Base-by-base conservation (phyloP, 2,329 filamentous ascomycete genomes). In the Cyclaneusma minus region DNA sequence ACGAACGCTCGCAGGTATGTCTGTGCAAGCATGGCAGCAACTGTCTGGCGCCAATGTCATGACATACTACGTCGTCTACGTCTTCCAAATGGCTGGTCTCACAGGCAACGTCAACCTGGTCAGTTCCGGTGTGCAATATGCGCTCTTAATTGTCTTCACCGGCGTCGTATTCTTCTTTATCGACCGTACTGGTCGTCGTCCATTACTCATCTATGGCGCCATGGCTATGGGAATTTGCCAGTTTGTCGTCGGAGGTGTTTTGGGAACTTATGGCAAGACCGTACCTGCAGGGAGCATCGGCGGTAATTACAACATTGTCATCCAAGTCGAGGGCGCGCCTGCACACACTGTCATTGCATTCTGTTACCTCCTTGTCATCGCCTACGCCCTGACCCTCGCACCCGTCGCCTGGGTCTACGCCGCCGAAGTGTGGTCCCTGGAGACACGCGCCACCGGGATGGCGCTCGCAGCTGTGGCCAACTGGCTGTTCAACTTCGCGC, bases 371-470 rank as follows among this genome's bases (percentile, higher is more conserved):
- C 58, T 76, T 31, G 66, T 74, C 39, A 58, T 73, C 37, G 55
- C 70, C 35, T 76, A 76, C 42, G 63, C 66, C 2, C 52, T 73
- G n/a, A 75, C 68, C 0, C 57, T 71, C 11, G 70, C 68, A 0
- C 68, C 69, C 1, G 64, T 72, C 3, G 66, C 62, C 28, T 76
- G 71, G 70, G 61, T 75, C 22, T 77, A 78, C 37, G 64, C 66
- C 0, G 64, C 68, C 10, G 72, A 78, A 45, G 63, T 73, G 3
- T 74, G 64, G 62, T 68, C 65, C 1, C 54, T 73, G 3, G 64
- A 67, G 32, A 68, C 65, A 1, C 60, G 69, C 17, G 68, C 67
- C 3, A 64, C 57, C 3, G 68, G 67, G 12, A 70, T 73, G 55
- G 60, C 60, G 13, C 49, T 73, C 21, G 55, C 67, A 0, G 60